These are phyloP conservation scores for Aureobasidium uvarum DNA, from an alignment of 2,329 filamentous ascomycete species.

Conservation along the genomic window DNA sequence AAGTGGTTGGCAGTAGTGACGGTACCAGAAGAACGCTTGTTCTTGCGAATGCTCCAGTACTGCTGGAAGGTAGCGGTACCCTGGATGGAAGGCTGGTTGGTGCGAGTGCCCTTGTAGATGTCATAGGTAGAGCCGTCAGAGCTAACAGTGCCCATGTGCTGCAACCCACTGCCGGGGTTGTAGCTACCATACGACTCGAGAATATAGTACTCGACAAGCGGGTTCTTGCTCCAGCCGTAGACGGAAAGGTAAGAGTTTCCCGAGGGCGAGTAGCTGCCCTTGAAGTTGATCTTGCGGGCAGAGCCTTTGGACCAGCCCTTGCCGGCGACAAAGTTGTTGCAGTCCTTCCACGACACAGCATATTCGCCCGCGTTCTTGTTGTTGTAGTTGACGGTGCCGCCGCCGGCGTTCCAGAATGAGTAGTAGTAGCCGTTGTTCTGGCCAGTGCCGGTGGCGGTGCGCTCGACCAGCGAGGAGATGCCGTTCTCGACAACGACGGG, in stretches of 20 bases:
- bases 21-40: slow-evolving; percentile 52
- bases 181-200: slow-evolving; percentile 55
- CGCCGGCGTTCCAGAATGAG: slow-evolving; percentile 59
- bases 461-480: slow-evolving; percentile 32
- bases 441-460: slow-evolving; percentile 50
- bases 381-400: slow-evolving; percentile 54
- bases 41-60: slow-evolving; percentile 54
- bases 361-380: slow-evolving; percentile 54
- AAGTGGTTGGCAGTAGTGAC: slow-evolving; percentile 55
- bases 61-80: slow-evolving; percentile 56
- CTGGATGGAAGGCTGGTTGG: slow-evolving; percentile 50
- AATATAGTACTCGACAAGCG: slow-evolving; percentile 59
- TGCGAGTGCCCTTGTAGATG: slow-evolving; percentile 51
- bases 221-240: slow-evolving; percentile 57
- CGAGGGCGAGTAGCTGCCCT: slow-evolving; percentile 48
- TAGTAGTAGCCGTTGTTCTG: slow-evolving; percentile 60
- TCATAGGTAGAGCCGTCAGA: slow-evolving; percentile 55
- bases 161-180: slow-evolving; percentile 45
- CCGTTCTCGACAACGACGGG: slow-evolving; percentile 35
- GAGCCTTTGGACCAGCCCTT: slow-evolving; percentile 60
- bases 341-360: slow-evolving; percentile 47
- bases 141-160: slow-evolving; percentile 52
- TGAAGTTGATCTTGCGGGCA: slow-evolving; percentile 51
- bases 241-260: slow-evolving; percentile 58
- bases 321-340: slow-evolving; percentile 56